Evolutionary conservation across 306 rosid genomes (phyloP), one percentile per base, ranked within the genome.

Genomic region (Trifolium repens): DNA sequence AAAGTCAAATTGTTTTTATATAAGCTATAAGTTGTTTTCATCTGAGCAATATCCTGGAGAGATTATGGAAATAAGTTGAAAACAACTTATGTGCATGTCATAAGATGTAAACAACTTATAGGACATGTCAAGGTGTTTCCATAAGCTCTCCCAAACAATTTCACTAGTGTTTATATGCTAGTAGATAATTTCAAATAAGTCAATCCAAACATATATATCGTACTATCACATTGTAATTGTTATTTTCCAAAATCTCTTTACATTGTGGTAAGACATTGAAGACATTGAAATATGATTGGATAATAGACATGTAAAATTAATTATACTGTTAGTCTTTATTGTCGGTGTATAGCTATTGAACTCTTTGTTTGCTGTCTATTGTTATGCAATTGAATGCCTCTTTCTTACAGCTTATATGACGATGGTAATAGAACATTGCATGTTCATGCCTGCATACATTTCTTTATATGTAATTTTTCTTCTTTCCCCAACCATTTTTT

Each of bases 381-480:
- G 35, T 55, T 11, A 2, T 43, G 77, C n/a, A 58, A 34, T 10
- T 22, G 70, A 24, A 55, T 35, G 7, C 10, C 15, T 5, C 63
- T 57, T 57, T 57, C n/a, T 69, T 60, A 52, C 53, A 32, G 55
- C 50, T 2, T 11, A 1, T 34, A 44, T 24, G 34, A 53, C 64
- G 54, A 42, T 59, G 42, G 67, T 59, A 27, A 10, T 73, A 7
- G 68, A 71, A 17, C 40, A 39, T 39, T 14, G 69, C 26, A 27
- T 9, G 11, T 47, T 9, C 27, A 16, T 3, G 8, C 24, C 59
- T 26, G 79, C 17, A 26, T 60, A 26, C 67, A 7, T 69, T 61
- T 53, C 57, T 70, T 54, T 32, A 32, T 53, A 35, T 61, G 61
- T 22, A 52, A 17, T 22, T 61, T 47, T 67, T 10, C 35, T 73